Evolutionary conservation across 495 filamentous ascomycete genomes (phyloP).

Genomic region (Penicillium argentinense): DNA sequence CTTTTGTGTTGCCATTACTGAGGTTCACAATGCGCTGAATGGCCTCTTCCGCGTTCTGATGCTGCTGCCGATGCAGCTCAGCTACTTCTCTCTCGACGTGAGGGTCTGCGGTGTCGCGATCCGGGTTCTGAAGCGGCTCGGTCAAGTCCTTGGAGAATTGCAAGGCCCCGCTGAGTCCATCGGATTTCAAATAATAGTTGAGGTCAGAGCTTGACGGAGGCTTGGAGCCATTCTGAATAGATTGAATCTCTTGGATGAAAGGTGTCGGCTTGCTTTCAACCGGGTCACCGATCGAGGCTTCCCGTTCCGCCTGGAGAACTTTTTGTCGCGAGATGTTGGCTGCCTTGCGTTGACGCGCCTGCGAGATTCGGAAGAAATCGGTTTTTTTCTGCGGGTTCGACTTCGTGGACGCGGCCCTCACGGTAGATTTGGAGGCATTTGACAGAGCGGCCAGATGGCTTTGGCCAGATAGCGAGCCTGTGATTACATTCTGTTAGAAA

Average conservation of each 20-base stretch:
- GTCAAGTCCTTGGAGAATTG: slow-evolving; percentile 63
- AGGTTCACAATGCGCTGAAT: slow-evolving; percentile 74
- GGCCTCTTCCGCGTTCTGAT: slow-evolving; percentile 53
- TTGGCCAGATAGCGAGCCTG: slow-evolving; percentile 36
- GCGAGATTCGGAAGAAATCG: slow-evolving; percentile 52
- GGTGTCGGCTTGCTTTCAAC: slow-evolving; percentile 74
- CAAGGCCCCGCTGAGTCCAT: slow-evolving; percentile 64
- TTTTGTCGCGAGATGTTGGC: slow-evolving; percentile 73
- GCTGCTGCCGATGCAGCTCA: slow-evolving; percentile 29
- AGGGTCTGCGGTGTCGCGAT: slow-evolving; percentile 45
- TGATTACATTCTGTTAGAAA: not conserved
- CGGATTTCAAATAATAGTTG: slow-evolving; percentile 70
- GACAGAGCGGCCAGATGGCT: slow-evolving; percentile 30
- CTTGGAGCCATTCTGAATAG: slow-evolving; percentile 32
- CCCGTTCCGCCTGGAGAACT: slow-evolving; percentile 61
- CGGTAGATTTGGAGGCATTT: slow-evolving; percentile 32
- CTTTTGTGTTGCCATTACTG: slow-evolving; percentile 70
- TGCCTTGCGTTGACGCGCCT: slow-evolving; percentile 74
- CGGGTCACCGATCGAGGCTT: slow-evolving; percentile 66
- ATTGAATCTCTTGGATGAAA: slow-evolving; percentile 81
- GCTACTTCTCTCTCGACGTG: slow-evolving; percentile 33
- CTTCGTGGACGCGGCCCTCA: slow-evolving; percentile 41
- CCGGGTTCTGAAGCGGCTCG: slow-evolving; percentile 44
- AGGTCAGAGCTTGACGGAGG: slow-evolving; percentile 40
- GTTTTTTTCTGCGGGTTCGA: slow-evolving; percentile 34